Evolutionary conservation across 495 filamentous ascomycete species (phyloP), one percentile per base, ranked within the genome.

Genomic region (Tuber indicum): DNA sequence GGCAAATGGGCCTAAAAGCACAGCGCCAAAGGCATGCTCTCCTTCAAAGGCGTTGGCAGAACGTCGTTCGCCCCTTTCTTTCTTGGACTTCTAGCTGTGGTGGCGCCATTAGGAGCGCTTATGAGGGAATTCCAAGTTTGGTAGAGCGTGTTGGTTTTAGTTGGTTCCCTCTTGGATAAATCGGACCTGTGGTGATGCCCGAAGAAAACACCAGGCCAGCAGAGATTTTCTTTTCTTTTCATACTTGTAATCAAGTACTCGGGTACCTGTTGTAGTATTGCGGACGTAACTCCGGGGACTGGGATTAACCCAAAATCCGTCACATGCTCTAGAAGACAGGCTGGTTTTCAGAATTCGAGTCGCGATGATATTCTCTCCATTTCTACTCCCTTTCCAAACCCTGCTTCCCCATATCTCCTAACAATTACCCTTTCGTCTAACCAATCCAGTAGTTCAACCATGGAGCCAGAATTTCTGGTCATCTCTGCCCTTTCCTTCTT

Each of bases 401-500:
- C 78, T 77, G 78, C 77, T 82, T 86, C 75, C 82, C 84, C 79
- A 62, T 72, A 42, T 62, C 82, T 77, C 76, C 73, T 74, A 32
- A 83, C 69, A 75, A 82, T 58, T 77, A 78, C 83, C 75, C 75
- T 83, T 46, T 85, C 86, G 76, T 92, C 89, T 74, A 91, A 83
- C 74, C 87, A 91, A 73, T 91, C 89, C 19, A 91, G 82, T 66
- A 92, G 73, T 52, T 91, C 89, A 36, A 89, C 73, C 85, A 90
- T 88, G 74, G 86, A 87, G 36, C 81, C 79, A 77, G 86, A 87
- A 26, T 36, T 78, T 74, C 85, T 86, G 74, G 88, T 85, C 84
- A 92, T 81, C 32, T 79, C 83, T 43, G 79, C 81, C 77, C 89
- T 84, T 83, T 90, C 88, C 82, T 85, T 86, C 79, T 86, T 89